These are phyloP conservation scores for Linaria vulgaris DNA, from an alignment of 257 asterid species.

Conservation along the genomic window DNA sequence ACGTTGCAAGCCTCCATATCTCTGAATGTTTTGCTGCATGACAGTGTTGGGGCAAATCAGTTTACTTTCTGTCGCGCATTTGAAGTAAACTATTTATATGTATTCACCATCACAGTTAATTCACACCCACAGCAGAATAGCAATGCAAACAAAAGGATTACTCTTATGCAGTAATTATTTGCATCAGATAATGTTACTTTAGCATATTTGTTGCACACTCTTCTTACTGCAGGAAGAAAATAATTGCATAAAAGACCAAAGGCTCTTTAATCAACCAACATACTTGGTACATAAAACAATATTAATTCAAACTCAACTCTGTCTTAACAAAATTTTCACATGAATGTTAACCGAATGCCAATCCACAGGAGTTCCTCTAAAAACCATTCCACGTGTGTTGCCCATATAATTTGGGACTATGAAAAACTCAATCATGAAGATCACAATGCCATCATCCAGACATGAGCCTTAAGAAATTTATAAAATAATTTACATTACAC, in stretches of 20 bases:
- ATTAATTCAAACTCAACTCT: constrained; percentile 12
- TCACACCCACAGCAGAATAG: background rate
- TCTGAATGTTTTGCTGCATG: constrained; percentile 73
- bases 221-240: constrained; percentile 6
- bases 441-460: too few species aligned
- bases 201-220: constrained; percentile 2
- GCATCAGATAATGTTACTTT: background rate
- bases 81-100: background rate
- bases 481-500: too few species aligned
- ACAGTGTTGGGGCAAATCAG: constrained; percentile 21
- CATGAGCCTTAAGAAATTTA: too few species aligned
- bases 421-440: background rate
- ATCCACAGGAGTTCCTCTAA: constrained; percentile 12
- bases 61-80: constrained; percentile 5
- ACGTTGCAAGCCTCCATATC: constrained; percentile 73
- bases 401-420: background rate
- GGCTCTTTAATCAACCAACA: constrained; percentile 8
- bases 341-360: constrained; percentile 1
- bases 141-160: background rate
- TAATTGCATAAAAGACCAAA: background rate
- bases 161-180: background rate
- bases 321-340: constrained; percentile 1
- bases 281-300: background rate
- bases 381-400: background rate
- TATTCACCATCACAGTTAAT: background rate